A percentile compares a stretch with the other conserved stretches of the same genome.
phyloP scores from a whole-genome alignment of 495 filamentous ascomycete genomes.

The Tuber aestivum region DNA sequence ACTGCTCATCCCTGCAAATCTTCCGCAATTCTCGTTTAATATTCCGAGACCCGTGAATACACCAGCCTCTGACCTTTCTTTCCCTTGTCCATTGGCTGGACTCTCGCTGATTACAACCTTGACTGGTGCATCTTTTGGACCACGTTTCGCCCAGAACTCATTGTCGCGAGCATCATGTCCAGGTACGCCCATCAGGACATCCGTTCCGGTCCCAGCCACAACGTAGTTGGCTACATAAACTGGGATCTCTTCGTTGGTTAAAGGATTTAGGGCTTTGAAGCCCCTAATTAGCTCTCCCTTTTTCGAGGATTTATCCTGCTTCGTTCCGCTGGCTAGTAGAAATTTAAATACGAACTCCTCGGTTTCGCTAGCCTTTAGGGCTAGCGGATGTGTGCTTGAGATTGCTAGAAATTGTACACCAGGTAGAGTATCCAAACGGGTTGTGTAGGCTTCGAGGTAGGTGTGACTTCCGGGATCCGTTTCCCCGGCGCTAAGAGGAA shows the following conservation, averaged over 20 bases:
- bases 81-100: slow-evolving; percentile 50
- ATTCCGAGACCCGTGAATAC: slow-evolving; percentile 58
- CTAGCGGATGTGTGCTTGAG: slow-evolving; percentile 67
- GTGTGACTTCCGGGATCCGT: slow-evolving; percentile 16
- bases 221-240: slow-evolving; percentile 81
- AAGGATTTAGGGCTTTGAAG: slow-evolving; percentile 60
- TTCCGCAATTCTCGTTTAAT: slow-evolving; percentile 59
- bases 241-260: slow-evolving; percentile 58
- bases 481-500: slow-evolving; percentile 49
- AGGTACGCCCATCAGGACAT: slow-evolving; percentile 87
- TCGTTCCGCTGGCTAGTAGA: slow-evolving; percentile 55
- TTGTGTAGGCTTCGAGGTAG: slow-evolving; percentile 71
- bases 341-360: slow-evolving; percentile 61
- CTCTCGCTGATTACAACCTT: slow-evolving; percentile 52
- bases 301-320: slow-evolving; percentile 53
- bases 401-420: slow-evolving; percentile 80
- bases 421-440: slow-evolving; percentile 74
- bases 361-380: slow-evolving; percentile 53
- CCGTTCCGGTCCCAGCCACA: slow-evolving; percentile 78
- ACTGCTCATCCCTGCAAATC: slow-evolving; percentile 56
- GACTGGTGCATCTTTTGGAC: slow-evolving; percentile 28
- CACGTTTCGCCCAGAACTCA: slow-evolving; percentile 58
- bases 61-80: slow-evolving; percentile 42
- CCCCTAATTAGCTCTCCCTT: slow-evolving; percentile 61
- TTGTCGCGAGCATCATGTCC: slow-evolving; percentile 73